Evolutionary conservation across 192 early-diverging fungal species (phyloP).

Genomic region (Geosiphon pyriformis): DNA sequence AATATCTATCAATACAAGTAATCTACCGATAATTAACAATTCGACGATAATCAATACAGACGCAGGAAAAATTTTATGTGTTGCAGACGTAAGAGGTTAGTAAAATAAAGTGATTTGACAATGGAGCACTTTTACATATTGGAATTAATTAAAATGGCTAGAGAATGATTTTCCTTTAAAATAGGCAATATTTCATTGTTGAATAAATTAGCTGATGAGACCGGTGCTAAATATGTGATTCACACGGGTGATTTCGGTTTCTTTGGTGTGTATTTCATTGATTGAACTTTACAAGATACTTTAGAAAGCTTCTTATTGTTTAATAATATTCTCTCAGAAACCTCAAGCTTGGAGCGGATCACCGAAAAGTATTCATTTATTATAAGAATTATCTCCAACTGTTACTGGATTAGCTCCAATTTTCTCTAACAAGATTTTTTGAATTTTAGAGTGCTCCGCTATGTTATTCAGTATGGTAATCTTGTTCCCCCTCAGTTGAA

Average conservation of each 20-base stretch:
- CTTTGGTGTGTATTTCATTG: constrained; percentile 39
- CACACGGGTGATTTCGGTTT: constrained; percentile 61
- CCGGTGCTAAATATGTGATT: constrained; percentile 47
- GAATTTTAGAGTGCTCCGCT: constrained; percentile 44
- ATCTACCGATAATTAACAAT: constrained; percentile 10
- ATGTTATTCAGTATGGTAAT: constrained; percentile 53
- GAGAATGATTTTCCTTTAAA: too few species aligned
- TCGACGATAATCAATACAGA: constrained; percentile 31
- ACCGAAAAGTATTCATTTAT: background rate
- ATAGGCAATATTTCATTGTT: constrained; percentile 53
- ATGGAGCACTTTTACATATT: too few species aligned
- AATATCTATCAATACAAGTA: constrained; percentile 21
- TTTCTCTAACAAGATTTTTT: constrained; percentile 11
- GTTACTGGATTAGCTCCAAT: too few species aligned
- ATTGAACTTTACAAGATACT: background rate
- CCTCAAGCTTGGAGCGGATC: constrained; percentile 1
- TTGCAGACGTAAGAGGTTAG: constrained; percentile 45
- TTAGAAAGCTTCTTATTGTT: background rate
- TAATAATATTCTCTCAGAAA: background rate
- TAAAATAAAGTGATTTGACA: too few species aligned
- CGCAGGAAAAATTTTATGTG: constrained; percentile 44
- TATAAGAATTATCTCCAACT: background rate
- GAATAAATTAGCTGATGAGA: constrained; percentile 48
- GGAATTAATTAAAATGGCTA: too few species aligned
- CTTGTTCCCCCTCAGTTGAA: constrained; percentile 41